A percentile compares a stretch with the other conserved stretches of the same genome.
These are phyloP conservation scores for Choanephora cucurbitarum DNA, from an alignment of 371 early-diverging fungal species.

Conservation along the genomic window DNA sequence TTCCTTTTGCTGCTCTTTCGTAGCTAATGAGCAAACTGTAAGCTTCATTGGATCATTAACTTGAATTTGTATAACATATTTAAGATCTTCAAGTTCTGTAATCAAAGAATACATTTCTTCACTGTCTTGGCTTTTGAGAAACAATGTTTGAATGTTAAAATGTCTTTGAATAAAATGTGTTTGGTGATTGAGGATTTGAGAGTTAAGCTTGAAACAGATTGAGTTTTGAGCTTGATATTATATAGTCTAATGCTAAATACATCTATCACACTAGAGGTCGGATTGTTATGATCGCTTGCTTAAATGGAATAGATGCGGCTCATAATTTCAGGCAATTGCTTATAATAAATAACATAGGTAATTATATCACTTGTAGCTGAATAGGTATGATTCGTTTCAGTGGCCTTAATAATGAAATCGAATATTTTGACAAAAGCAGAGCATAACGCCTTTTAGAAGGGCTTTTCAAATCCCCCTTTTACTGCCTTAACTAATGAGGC, in stretches of 20 bases:
- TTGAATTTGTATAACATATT: not conserved
- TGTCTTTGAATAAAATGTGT: constrained; percentile 4
- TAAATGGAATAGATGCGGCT: not conserved
- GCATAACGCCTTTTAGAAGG: too few species aligned
- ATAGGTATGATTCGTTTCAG: not conserved
- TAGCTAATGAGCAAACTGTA: not conserved
- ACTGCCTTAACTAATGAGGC: too few species aligned
- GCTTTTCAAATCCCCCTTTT: too few species aligned
- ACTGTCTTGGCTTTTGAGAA: not conserved
- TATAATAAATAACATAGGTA: not conserved
- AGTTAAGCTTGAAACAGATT: not conserved
- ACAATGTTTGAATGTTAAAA: constrained; percentile 4
- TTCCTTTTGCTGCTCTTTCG: not conserved
- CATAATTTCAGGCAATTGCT: not conserved
- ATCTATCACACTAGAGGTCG: too few species aligned
- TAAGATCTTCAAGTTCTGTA: not conserved
- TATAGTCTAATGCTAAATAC: too few species aligned
- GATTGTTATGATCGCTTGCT: too few species aligned
- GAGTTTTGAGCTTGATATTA: not conserved
- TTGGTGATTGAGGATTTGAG: not conserved
- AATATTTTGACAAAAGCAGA: too few species aligned
- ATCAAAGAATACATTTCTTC: constrained; percentile 10
- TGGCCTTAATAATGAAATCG: too few species aligned
- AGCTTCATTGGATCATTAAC: not conserved
- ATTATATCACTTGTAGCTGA: not conserved